A percentile compares a stretch with the other conserved stretches of the same genome.
These are phyloP conservation scores for Neocatenulostroma microsporum DNA, from an alignment of 2,329 filamentous ascomycete genomes.

Conservation along the genomic window DNA sequence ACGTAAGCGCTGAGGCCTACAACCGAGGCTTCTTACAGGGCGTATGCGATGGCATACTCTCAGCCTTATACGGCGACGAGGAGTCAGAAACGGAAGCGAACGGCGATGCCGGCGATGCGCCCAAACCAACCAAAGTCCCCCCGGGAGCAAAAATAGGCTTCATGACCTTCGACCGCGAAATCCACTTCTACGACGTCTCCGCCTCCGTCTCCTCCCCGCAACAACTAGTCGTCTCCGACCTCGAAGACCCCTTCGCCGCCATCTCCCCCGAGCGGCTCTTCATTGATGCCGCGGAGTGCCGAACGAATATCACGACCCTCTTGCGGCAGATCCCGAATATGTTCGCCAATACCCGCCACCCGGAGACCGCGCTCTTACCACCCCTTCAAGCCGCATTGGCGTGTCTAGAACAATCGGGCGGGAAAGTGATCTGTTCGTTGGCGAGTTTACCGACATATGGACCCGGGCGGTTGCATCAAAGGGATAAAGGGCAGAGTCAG, in stretches of 20 bases:
- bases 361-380: slow-evolving; percentile 80
- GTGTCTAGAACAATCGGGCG: slow-evolving; percentile 79
- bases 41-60: slow-evolving; percentile 80
- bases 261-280: slow-evolving; percentile 77
- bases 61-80: slow-evolving; percentile 70
- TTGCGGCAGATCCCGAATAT: slow-evolving; percentile 73
- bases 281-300: slow-evolving; percentile 87
- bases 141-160: slow-evolving; percentile 83
- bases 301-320: slow-evolving; percentile 79
- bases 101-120: slow-evolving; percentile 40
- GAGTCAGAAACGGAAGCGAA: slow-evolving; percentile 42
- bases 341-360: slow-evolving; percentile 81
- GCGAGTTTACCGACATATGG: slow-evolving; percentile 87
- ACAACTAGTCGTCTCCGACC: slow-evolving; percentile 97
- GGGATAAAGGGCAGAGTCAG: slow-evolving; percentile 75
- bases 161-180: slow-evolving; percentile 90
- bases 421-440: slow-evolving; percentile 83
- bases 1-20: slow-evolving; percentile 84
- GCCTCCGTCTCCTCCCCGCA: slow-evolving; percentile 75
- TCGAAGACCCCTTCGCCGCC: slow-evolving; percentile 93
- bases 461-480: slow-evolving; percentile 72
- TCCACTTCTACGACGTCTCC: slow-evolving; percentile 96
- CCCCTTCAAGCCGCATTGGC: slow-evolving; percentile 74
- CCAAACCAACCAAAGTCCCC: slow-evolving; percentile 53
- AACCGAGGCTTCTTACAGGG: slow-evolving; percentile 86